Base-by-base conservation (phyloP, 2,329 filamentous ascomycete species). In the Drechslera avenae region DNA sequence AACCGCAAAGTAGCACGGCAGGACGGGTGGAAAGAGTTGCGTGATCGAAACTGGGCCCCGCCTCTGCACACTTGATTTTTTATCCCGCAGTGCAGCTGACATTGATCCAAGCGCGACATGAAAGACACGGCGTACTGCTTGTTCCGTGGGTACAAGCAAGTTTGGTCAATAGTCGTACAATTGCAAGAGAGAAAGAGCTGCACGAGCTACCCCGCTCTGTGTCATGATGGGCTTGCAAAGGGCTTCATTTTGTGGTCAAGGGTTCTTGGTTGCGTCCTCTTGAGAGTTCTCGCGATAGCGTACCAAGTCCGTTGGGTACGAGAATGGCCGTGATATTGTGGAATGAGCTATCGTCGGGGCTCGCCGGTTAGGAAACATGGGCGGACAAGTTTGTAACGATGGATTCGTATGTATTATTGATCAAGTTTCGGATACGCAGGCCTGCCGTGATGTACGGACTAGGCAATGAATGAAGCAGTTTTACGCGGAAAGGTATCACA, bases 51-150 rank as follows among this genome's bases (percentile, higher is more conserved):
- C 28, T 36, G 28, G 26, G 28, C 32, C 21, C 44, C 32, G 16
- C 12, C 26, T 30, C 19, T 33, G 31, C 14, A 36, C 10, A 23
- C 31, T 39, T 40, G 21, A 31, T 21, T 40, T 45, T 50, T 31
- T 13, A 36, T 50, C 41, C 41, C 40, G 30, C 34, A 41, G 47
- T 41, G 31, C 54, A 57, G 54, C 51, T 56, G 57, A 53, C 51
- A 21, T 39, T 49, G 43, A 50, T 50, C 44, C 34, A 44, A 54
- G 34, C 39, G 46, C 47, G 35, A 46, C 16, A 40, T 41, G 19
- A 30, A 47, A 43, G 40, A 47, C 46, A 54, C 45, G 37, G 37
- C 46, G 39, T 46, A 12, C 28, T 31, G 33, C 14, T 52, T 32
- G 46, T 46, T 31, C 32, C 28, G 26, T 10, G 26, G 26, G 30